Percentiles rank a stretch among this genome's conserved stretches.
These are phyloP conservation scores for Jaapia argillacea DNA, from an alignment of 768 basidiomycete genomes.

Conservation along the genomic window DNA sequence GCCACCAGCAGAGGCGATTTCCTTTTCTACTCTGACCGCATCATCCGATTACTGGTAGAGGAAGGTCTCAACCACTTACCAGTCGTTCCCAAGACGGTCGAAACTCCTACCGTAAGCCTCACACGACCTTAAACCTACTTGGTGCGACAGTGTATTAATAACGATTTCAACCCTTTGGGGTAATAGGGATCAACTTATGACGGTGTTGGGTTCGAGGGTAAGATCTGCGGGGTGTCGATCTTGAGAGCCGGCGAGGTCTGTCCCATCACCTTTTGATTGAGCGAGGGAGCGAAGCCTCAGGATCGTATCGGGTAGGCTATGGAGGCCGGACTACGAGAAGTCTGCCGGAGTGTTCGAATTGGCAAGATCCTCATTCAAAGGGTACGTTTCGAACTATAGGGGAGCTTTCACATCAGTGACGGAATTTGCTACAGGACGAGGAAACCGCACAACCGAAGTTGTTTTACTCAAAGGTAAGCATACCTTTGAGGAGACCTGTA, in stretches of 20 bases:
- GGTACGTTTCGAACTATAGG: slow-evolving; percentile 44
- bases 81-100: slow-evolving; percentile 64
- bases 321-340: slow-evolving; percentile 94
- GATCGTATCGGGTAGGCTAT: slow-evolving; percentile 53
- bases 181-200: slow-evolving; percentile 74
- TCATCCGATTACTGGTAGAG: slow-evolving; percentile 76
- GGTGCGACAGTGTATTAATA: no score
- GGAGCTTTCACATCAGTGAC: background rate
- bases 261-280: background rate
- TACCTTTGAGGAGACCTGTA: background rate
- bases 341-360: slow-evolving; percentile 88
- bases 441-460: slow-evolving; percentile 89
- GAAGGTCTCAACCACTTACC: slow-evolving; percentile 85
- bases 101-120: slow-evolving; percentile 86
- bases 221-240: slow-evolving; percentile 95
- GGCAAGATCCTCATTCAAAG: slow-evolving; percentile 98
- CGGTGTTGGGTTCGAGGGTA: slow-evolving; percentile 92
- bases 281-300: background rate
- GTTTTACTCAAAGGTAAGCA: slow-evolving; percentile 73
- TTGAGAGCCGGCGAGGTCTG: slow-evolving; percentile 85
- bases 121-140: no score
- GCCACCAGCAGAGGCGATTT: slow-evolving; percentile 89
- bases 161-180: no score
- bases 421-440: slow-evolving; percentile 59
- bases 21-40: slow-evolving; percentile 89